Evolutionary conservation across 2,329 filamentous ascomycete genomes (phyloP), one percentile per base, ranked within the genome.

Genomic region (Simplicillium aogashimaense): DNA sequence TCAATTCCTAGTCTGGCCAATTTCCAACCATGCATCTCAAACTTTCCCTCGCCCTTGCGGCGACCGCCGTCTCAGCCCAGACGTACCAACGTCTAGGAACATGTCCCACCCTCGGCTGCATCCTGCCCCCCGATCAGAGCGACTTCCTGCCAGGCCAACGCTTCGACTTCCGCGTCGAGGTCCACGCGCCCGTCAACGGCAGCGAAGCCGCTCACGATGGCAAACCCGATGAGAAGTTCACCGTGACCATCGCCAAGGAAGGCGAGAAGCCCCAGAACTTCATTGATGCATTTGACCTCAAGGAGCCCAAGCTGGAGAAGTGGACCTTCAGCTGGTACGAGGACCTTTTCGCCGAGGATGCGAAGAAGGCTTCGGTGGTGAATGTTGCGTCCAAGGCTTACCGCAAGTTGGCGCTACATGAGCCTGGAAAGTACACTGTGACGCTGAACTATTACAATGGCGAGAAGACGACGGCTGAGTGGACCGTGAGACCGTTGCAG

Each of bases 271-370:
- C 73, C 18, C 63, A 75, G 54, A 63, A 70, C 42, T 76, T 79
- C 32, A 67, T 78, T 13, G 64, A 77, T 32, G 88, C 76, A 63
- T 90, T 92, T 64, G 67, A 69, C n/a, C 54, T 83, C 29, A 53
- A 72, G 3, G 84, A 90, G 57, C 81, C 86, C 15, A 62, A 76
- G 56, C 64, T 92, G 13, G 86, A 94, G 69, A 80, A 70, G 47
- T 94, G 86, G 86, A 74, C 79, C 48, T 92, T 92, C 56, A 72
- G 71, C n/a, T 92, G 83, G 83, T 90, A 76, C 54, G 86, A 90
- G 66, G 83, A 94, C 52, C 73, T 87, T 18, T 94, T 86, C 55
- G 86, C 86, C 20, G 66, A 79, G 53, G 85, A 89, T 51, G 78
- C 77, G 3, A 64, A 75, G 15, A 79, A 72, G 29, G 74, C 83